Evolutionary conservation across 306 rosid genomes (phyloP).

Genomic region (Arachis hypogaea): DNA sequence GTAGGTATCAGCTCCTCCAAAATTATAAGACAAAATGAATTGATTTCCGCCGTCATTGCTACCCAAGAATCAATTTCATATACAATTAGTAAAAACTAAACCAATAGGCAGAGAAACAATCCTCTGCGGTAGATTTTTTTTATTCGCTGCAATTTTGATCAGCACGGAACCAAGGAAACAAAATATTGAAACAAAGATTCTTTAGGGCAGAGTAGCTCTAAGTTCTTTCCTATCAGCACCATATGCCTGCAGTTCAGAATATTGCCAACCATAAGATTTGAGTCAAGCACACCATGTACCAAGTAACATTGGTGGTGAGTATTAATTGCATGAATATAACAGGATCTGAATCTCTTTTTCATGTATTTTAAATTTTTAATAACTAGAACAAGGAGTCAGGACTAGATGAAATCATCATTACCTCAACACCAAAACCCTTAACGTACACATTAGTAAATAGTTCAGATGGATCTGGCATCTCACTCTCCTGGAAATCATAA

Average conservation of each 20-base stretch:
- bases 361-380: not conserved
- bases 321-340: slow-evolving; percentile 3
- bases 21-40: slow-evolving; percentile 37
- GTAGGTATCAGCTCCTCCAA: slow-evolving; percentile 38
- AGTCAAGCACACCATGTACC: slow-evolving; percentile 20
- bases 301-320: not conserved
- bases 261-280: slow-evolving; percentile 1
- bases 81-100: slow-evolving; percentile 46
- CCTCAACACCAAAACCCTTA: slow-evolving; percentile 75
- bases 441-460: slow-evolving; percentile 66
- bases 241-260: slow-evolving; percentile 54
- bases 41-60: slow-evolving; percentile 38
- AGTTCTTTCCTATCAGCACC: slow-evolving; percentile 82
- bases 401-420: slow-evolving; percentile 35
- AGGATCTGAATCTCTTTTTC: slow-evolving; percentile 9
- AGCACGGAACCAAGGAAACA: slow-evolving; percentile 10
- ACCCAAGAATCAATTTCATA: slow-evolving; percentile 52
- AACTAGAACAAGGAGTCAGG: not conserved
- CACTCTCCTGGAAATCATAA: slow-evolving; percentile 68
- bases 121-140: slow-evolving; percentile 45
- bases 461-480: slow-evolving; percentile 69
- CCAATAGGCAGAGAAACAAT: slow-evolving; percentile 37
- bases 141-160: slow-evolving; percentile 32
- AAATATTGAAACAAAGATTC: not conserved
- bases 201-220: slow-evolving; percentile 59